Evolutionary conservation across 495 filamentous ascomycete species (phyloP), one percentile per base, ranked within the genome.

Genomic region (Durotheca rogersii): DNA sequence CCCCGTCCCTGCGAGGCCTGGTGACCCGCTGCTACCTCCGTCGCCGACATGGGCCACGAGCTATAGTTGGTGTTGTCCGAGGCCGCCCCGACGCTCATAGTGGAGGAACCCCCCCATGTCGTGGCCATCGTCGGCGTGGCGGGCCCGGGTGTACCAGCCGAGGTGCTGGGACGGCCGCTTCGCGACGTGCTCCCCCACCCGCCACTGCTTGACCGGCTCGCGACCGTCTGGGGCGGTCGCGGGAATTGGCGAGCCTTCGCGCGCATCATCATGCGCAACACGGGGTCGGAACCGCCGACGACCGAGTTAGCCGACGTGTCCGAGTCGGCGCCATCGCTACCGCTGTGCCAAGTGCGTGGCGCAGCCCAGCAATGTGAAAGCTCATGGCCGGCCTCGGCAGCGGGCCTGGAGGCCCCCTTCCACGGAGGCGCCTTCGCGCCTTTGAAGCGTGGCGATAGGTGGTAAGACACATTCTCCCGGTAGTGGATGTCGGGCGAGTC

Each of bases 331-430:
- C 62, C 66, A 29, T 71, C 66, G 20, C 50, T 49, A 0, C 61
- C 62, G 51, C 60, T 63, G 18, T 53, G 45, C 81, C 81, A 85
- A 0, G 67, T 68, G 4, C 62, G 62, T 6, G 72, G 72, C 4
- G 74, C 69, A 4, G 64, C 60, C 83, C 83, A 87, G 67, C 83
- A 86, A 41, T 85, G 77, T 21, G 78, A 82, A 1, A 75, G 64
- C 42, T 74, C 73, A 55, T 86, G 83, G 6, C 62, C 58, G 0
- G 82, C 74, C 51, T 83, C 81, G 18, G 73, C 66, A 1, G 56
- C 51, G 1, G 57, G 41, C 2, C 54, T 21, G 4, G 65, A 59
- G 9, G 66, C 62, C 2, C 66, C 71, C 53, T 68, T 76, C 84
- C 84, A 87, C 14, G 82, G 84, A 2, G 82, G 81, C 15, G 74